phyloP scores from a whole-genome alignment of 306 rosid species.

The Argentina anserina region DNA sequence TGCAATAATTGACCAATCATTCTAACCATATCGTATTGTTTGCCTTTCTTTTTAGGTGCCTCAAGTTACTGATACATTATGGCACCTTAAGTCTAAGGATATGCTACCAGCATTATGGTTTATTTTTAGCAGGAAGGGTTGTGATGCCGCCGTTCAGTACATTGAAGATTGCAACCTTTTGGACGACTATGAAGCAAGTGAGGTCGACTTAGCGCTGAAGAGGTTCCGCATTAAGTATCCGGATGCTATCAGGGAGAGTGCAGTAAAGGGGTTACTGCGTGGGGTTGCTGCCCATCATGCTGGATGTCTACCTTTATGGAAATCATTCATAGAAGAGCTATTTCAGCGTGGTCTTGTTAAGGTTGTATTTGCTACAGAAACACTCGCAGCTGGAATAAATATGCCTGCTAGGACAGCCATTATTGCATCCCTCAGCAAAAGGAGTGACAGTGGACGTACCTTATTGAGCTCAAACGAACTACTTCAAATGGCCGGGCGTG shows the following conservation, averaged over 20 bases:
- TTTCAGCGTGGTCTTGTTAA: slow-evolving; percentile 93
- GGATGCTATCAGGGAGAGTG: slow-evolving; percentile 89
- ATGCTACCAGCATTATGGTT: slow-evolving; percentile 99
- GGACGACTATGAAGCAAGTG: slow-evolving; percentile 77
- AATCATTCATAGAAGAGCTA: slow-evolving; percentile 86
- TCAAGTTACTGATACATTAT: slow-evolving; percentile 75
- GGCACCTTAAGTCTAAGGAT: slow-evolving; percentile 74
- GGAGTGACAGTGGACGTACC: slow-evolving; percentile 64
- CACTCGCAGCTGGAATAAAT: slow-evolving; percentile 95
- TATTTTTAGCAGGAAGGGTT: slow-evolving; percentile 98
- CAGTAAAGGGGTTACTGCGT: slow-evolving; percentile 71
- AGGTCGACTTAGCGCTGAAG: slow-evolving; percentile 86
- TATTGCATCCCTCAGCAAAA: slow-evolving; percentile 85
- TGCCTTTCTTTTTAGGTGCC: slow-evolving; percentile 61
- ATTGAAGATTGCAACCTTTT: slow-evolving; percentile 70
- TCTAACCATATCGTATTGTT: slow-evolving; percentile 14
- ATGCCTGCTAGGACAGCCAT: slow-evolving; percentile 98
- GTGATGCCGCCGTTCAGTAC: slow-evolving; percentile 91
- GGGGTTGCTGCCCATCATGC: slow-evolving; percentile 99
- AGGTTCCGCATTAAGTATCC: slow-evolving; percentile 81
- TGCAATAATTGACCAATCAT: not conserved
- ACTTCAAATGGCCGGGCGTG: slow-evolving; percentile 99
- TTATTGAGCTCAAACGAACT: slow-evolving; percentile 76
- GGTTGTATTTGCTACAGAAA: slow-evolving; percentile 97
- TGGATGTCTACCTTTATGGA: slow-evolving; percentile 95